Evolutionary conservation across 106 monocot genomes (phyloP).

Genomic region (Xerophyta viscosa): DNA sequence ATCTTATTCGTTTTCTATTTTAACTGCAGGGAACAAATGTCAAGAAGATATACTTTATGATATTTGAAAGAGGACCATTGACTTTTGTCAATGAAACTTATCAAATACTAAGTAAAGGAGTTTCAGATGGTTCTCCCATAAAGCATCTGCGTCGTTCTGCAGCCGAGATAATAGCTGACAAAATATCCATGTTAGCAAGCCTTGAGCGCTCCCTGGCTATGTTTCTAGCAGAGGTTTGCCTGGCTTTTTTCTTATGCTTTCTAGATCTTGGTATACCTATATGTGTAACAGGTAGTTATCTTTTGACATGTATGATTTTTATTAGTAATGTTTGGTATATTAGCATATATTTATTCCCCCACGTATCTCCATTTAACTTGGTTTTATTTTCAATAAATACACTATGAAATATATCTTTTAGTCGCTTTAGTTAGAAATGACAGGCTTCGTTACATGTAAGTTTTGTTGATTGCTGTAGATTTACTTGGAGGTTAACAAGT

Average conservation of each 20-base stretch:
- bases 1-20: slow-evolving; percentile 1
- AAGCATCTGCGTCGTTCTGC: slow-evolving; percentile 51
- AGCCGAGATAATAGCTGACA: slow-evolving; percentile 48
- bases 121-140: slow-evolving; percentile 38
- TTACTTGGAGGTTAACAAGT: slow-evolving; percentile 65
- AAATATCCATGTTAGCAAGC: slow-evolving; percentile 47
- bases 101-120: slow-evolving; percentile 39
- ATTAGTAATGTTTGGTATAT: background rate
- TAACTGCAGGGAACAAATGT: slow-evolving; percentile 47
- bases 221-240: slow-evolving; percentile 61
- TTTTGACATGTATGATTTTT: background rate
- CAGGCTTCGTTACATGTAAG: background rate
- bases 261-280: background rate
- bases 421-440: too few species aligned
- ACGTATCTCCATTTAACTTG: too few species aligned
- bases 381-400: too few species aligned
- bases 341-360: too few species aligned
- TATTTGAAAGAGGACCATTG: slow-evolving; percentile 84
- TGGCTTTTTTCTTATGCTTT: background rate
- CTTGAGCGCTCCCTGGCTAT: slow-evolving; percentile 58
- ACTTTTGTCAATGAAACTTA: slow-evolving; percentile 51
- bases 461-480: slow-evolving; percentile 31
- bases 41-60: slow-evolving; percentile 77
- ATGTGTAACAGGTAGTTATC: too few species aligned
- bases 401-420: too few species aligned